phyloP scores from a whole-genome alignment of 2,329 filamentous ascomycete genomes.

The Didymellaceae sp. region DNA sequence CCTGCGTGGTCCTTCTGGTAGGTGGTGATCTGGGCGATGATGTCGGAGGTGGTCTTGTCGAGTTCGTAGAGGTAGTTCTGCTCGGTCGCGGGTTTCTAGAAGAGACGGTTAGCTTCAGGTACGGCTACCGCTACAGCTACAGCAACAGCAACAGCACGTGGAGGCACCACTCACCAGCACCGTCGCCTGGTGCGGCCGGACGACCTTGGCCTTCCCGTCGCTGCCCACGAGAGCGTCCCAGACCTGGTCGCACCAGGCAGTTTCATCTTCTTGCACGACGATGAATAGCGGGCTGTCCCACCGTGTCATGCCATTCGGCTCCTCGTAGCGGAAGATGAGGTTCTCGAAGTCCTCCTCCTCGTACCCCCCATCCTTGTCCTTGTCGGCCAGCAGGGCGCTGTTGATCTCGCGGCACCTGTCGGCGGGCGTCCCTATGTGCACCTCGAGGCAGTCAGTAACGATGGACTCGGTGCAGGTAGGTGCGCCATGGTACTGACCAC shows the following conservation, averaged over 20 bases:
- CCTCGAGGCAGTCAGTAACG: constrained; percentile 47
- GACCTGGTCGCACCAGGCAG: constrained; percentile 70
- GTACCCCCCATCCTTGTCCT: constrained; percentile 55
- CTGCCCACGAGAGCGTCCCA: constrained; percentile 73
- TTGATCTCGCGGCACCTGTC: constrained; percentile 68
- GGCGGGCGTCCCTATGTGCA: constrained; percentile 64
- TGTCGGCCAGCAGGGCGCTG: constrained; percentile 55
- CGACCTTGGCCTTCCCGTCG: constrained; percentile 68
- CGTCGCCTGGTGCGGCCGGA: constrained; percentile 78
- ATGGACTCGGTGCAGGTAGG: background rate
- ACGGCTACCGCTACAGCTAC: background rate
- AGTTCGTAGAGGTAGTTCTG: constrained; percentile 80
- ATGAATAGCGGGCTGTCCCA: constrained; percentile 88
- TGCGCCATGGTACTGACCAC: constrained; percentile 59
- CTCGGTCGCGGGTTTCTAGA: constrained; percentile 63
- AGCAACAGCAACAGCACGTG: too few species aligned
- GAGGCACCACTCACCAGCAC: constrained; percentile 57
- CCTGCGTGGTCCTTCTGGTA: constrained; percentile 69
- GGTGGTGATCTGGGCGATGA: constrained; percentile 73
- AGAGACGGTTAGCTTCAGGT: constrained; percentile 2
- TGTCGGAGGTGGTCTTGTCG: constrained; percentile 78
- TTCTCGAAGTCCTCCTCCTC: constrained; percentile 74
- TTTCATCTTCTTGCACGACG: constrained; percentile 76
- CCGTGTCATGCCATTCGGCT: constrained; percentile 82
- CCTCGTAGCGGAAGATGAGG: constrained; percentile 81